Conservation (phyloP, 306 rosid species). For the Trifolium fragiferum region DNA sequence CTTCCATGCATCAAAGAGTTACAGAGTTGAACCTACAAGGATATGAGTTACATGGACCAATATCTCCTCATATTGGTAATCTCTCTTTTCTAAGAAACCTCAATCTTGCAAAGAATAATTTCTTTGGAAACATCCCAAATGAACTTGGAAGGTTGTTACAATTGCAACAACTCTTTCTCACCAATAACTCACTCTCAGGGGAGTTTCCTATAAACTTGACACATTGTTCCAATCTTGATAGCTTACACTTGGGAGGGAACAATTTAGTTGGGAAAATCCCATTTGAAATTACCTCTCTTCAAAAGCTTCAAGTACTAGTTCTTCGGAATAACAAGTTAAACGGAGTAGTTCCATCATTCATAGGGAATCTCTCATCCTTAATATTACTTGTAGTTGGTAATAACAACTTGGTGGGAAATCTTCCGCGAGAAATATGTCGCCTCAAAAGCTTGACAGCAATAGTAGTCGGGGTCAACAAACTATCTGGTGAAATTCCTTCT, state of each 20-base stretch:
- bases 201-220: conserved; percentile 7
- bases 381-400: no score
- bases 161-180: neutral
- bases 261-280: neutral
- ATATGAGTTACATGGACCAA: conserved; percentile 20
- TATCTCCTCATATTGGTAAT: neutral
- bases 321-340: neutral
- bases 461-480: no score
- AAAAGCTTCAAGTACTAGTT: neutral
- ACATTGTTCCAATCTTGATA: neutral
- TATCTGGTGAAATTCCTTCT: no score
- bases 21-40: conserved; percentile 16
- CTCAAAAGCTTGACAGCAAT: no score
- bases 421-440: no score
- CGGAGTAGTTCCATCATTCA: neutral
- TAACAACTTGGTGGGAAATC: no score
- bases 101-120: neutral
- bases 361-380: no score
- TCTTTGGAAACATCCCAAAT: neutral
- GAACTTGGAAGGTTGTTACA: neutral
- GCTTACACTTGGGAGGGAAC: neutral
- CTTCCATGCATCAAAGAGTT: conserved; percentile 38
- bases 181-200: neutral
- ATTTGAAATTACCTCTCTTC: neutral
- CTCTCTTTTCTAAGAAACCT: neutral